These are phyloP conservation scores for Hypholoma sublateritium DNA, from an alignment of 768 basidiomycete genomes.

Conservation along the genomic window DNA sequence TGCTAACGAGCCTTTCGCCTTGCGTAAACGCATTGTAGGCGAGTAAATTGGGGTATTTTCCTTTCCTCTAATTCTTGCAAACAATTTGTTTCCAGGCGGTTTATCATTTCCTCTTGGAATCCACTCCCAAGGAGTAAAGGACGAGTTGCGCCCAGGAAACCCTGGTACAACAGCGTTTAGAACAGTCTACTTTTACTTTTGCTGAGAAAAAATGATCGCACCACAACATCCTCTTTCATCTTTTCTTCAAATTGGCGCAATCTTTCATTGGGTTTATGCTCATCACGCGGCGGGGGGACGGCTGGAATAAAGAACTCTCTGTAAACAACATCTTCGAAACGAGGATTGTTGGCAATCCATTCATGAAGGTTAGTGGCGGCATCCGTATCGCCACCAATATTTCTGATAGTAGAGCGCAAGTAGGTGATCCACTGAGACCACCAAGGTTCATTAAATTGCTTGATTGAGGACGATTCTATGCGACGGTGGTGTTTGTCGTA, in stretches of 20 bases:
- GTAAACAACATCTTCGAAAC: slow-evolving; percentile 59
- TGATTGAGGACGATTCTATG: slow-evolving; percentile 41
- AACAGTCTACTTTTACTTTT: not conserved
- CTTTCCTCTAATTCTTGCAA: slow-evolving; percentile 51
- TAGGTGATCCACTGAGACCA: slow-evolving; percentile 62
- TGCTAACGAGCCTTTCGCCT: slow-evolving; percentile 34
- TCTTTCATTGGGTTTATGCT: slow-evolving; percentile 39
- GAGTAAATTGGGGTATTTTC: slow-evolving; percentile 47
- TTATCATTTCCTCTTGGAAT: slow-evolving; percentile 49
- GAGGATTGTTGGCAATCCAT: slow-evolving; percentile 55
- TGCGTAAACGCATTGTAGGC: slow-evolving; percentile 62
- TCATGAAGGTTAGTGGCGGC: slow-evolving; percentile 55
- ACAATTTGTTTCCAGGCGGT: slow-evolving; percentile 52
- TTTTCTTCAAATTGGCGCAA: slow-evolving; percentile 37
- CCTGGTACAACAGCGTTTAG: slow-evolving; percentile 31
- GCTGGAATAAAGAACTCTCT: slow-evolving; percentile 65
- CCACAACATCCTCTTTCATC: slow-evolving; percentile 63
- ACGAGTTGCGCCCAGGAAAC: slow-evolving; percentile 65
- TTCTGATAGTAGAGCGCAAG: slow-evolving; percentile 49
- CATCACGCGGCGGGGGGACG: slow-evolving; percentile 37
- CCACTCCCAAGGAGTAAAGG: slow-evolving; percentile 68
- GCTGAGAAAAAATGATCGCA: slow-evolving; percentile 21
- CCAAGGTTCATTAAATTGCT: slow-evolving; percentile 52
- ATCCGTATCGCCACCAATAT: slow-evolving; percentile 61
- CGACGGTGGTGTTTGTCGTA: slow-evolving; percentile 51